Evolutionary conservation across 257 asterid species (phyloP).

Genomic region (Jasminum sambac): DNA sequence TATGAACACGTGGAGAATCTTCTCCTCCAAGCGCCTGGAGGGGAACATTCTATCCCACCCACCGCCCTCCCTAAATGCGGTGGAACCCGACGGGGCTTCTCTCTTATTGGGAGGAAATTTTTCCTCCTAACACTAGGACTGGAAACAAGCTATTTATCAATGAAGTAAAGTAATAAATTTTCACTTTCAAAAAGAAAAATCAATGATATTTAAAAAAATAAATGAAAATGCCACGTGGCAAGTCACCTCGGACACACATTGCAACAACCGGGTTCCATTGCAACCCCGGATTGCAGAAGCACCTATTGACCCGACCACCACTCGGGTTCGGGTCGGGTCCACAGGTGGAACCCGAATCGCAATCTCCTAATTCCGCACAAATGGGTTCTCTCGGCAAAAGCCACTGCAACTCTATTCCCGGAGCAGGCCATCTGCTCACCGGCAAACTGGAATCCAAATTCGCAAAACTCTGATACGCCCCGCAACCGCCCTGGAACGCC

Average conservation of each 20-base stretch:
- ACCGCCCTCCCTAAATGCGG: too few species aligned
- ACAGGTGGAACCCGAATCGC: slow-evolving; percentile 67
- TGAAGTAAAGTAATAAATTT: too few species aligned
- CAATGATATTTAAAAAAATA: neutral
- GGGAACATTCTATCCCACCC: too few species aligned
- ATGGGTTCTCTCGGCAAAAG: slow-evolving; percentile 59
- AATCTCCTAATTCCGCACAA: slow-evolving; percentile 53
- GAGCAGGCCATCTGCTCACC: slow-evolving; percentile 62
- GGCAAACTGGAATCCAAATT: slow-evolving; percentile 57
- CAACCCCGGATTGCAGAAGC: slow-evolving; percentile 64
- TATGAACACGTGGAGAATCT: too few species aligned
- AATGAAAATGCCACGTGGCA: neutral
- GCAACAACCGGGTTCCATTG: slow-evolving; percentile 73
- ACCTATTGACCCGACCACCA: slow-evolving; percentile 36
- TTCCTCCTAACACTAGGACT: too few species aligned
- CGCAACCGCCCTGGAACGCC: slow-evolving; percentile 57
- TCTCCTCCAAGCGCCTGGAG: too few species aligned
- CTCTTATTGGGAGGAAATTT: too few species aligned
- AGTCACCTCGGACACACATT: slow-evolving; percentile 45
- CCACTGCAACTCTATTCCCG: slow-evolving; percentile 85
- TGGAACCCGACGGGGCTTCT: too few species aligned
- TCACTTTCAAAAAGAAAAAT: too few species aligned
- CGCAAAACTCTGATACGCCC: slow-evolving; percentile 76
- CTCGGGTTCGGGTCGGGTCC: slow-evolving; percentile 45
- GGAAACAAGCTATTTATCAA: too few species aligned